Conservation (phyloP, 108 stramenopile genomes). For the Aurantiochytrium sp. region DNA sequence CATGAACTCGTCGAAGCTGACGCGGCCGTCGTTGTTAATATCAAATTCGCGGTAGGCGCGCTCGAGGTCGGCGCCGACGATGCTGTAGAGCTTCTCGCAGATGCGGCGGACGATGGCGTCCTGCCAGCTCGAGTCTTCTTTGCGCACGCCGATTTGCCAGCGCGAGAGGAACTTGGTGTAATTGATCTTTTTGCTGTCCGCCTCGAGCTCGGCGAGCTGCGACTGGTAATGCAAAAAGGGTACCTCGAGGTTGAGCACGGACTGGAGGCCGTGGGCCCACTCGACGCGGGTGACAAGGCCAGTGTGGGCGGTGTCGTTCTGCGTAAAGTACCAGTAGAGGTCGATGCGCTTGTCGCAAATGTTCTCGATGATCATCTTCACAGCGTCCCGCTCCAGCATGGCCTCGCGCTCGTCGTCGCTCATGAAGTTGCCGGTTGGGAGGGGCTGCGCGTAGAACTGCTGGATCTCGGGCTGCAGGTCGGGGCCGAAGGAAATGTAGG, state of each 20-base stretch:
- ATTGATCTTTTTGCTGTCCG: conserved; percentile 44
- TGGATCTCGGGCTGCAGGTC: conserved; percentile 9
- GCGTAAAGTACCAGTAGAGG: conserved; percentile 58
- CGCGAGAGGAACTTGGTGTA: conserved; percentile 58
- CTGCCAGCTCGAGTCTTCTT: conserved; percentile 46
- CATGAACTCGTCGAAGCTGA: conserved; percentile 57
- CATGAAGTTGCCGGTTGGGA: conserved; percentile 21
- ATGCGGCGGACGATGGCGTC: conserved; percentile 49
- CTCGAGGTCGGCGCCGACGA: conserved; percentile 42
- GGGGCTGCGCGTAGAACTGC: conserved; percentile 33
- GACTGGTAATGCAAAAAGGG: conserved; percentile 49
- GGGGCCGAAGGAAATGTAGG: conserved; percentile 8
- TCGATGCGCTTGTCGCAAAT: conserved; percentile 54
- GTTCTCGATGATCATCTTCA: conserved; percentile 56
- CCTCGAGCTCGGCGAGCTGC: conserved; percentile 50
- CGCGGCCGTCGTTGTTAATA: conserved; percentile 46
- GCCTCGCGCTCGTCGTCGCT: not conserved
- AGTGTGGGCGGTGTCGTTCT: conserved; percentile 46
- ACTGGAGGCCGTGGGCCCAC: conserved; percentile 59
- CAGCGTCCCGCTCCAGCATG: conserved; percentile 36
- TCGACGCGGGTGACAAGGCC: conserved; percentile 46
- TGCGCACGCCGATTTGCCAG: conserved; percentile 48
- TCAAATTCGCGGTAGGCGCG: conserved; percentile 50
- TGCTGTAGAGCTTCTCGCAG: conserved; percentile 52
- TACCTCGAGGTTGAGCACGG: conserved; percentile 53